phyloP scores from a whole-genome alignment of 257 asterid genomes.

The Ophiorrhiza pumila region DNA sequence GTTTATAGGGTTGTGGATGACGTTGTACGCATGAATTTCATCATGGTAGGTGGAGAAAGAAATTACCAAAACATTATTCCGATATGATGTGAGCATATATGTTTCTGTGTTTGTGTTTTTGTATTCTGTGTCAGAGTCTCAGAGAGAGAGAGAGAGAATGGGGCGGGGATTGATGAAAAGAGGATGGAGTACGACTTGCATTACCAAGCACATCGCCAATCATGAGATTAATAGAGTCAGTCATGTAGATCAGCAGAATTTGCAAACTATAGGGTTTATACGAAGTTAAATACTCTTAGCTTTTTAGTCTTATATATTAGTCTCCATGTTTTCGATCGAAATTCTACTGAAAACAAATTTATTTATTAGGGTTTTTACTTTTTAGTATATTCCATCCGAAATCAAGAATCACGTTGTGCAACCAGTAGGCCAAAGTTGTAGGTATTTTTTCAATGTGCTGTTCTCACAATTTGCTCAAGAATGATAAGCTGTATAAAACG shows the following conservation, averaged over 20 bases:
- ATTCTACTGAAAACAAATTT: background rate
- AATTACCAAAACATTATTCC: background rate
- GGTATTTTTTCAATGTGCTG: background rate
- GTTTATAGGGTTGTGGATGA: background rate
- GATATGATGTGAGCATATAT: background rate
- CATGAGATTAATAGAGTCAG: background rate
- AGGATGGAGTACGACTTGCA: background rate
- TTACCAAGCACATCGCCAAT: background rate
- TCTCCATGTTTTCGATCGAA: no score
- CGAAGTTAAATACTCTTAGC: background rate
- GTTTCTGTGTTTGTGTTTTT: background rate
- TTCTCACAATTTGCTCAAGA: background rate
- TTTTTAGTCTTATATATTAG: background rate
- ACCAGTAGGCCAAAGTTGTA: background rate
- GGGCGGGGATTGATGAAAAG: background rate
- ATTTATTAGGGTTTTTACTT: slow-evolving; percentile 6
- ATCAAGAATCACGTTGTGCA: background rate
- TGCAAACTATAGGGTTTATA: background rate
- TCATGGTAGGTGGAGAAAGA: background rate
- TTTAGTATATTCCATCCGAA: background rate
- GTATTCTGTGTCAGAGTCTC: background rate
- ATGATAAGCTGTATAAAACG: background rate
- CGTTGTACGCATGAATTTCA: background rate
- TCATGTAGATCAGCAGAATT: background rate
- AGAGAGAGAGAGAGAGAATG: no score